Evolutionary conservation across 257 asterid species (phyloP), one percentile per base, ranked within the genome.

Genomic region (Penstemon barbatus): DNA sequence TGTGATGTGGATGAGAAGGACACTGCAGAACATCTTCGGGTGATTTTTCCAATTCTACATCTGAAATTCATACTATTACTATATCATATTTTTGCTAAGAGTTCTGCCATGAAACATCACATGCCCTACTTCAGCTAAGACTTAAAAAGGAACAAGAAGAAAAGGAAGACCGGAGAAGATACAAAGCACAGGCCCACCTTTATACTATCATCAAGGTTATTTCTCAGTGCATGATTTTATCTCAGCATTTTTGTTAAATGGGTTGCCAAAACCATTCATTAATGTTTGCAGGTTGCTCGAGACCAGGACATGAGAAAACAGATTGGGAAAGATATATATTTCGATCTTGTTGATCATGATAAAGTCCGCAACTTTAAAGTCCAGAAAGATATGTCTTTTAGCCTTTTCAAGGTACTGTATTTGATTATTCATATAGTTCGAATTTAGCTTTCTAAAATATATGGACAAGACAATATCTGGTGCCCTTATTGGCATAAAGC

Each of bases 1-100:
- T 84, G 92, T 75, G 82, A 82, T 40, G 92, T 86, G 71, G 89
- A 86, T 72, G 89, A 86, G 82, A 80, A 84, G 74, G 92, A 86
- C 74, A 80, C 84, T 71, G 87, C 92, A 3, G 89, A 82, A 61
- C 92, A 86, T 74, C 86, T 86, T 55, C 77, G 84, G 87, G 92
- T 86, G 78, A 76, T 13, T 44, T 61, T 69, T 39, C 5, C 8
- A 46, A 12, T 33, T 42, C 6, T 9, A 59, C 10, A 13, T 13
- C 11, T 15, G 18, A 15, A 15, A 15, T 15, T 15, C 18, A 15
- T 15, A 15, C 18, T 15, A 45, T 44, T n/a, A 8, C 5, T 9
- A 15, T 7, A 6, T 41, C 62, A 52, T 63, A n/a, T 8, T 52
- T 57, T 71, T 40, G n/a, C 43, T n/a, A 15, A 15, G 18, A 15